These are phyloP conservation scores for Grigorovia humatica DNA, from an alignment of 805 yeast genomes.

Conservation along the genomic window DNA sequence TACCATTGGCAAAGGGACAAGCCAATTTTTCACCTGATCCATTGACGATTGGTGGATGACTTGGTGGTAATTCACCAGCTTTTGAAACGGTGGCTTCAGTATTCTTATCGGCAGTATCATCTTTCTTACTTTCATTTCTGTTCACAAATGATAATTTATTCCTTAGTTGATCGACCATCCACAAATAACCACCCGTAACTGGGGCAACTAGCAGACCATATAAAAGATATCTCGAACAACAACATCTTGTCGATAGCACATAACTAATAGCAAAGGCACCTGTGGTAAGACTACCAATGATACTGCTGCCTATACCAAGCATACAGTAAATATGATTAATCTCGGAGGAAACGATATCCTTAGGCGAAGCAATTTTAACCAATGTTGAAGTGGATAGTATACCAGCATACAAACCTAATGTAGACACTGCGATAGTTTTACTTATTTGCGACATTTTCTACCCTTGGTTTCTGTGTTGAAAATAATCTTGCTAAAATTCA, in stretches of 20 bases:
- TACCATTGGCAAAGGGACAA: conserved; percentile 8
- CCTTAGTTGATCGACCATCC: neutral
- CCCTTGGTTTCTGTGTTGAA: neutral
- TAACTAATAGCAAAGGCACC: conserved; percentile 46
- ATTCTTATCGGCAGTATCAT: neutral
- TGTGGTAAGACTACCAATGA: conserved; percentile 40
- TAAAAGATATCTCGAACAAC: conserved; percentile 1
- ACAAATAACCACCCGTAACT: conserved; percentile 7
- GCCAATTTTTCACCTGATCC: conserved; percentile 7
- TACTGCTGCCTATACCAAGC: conserved; percentile 14
- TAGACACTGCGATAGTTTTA: conserved; percentile 42
- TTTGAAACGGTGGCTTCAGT: neutral
- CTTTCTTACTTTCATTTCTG: neutral
- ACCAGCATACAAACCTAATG: conserved; percentile 56
- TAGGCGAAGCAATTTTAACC: conserved; percentile 24
- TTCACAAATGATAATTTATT: neutral
- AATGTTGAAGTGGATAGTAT: conserved; percentile 29
- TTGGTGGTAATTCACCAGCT: conserved; percentile 8
- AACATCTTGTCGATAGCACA: conserved; percentile 2
- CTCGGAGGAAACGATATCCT: conserved; percentile 11
- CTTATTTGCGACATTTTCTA: neutral
- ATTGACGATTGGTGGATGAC: conserved; percentile 7
- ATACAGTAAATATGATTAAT: conserved; percentile 14
- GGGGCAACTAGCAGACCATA: conserved; percentile 10
- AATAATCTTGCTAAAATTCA: too few relatives aligned